Base-by-base conservation (phyloP, 2,329 filamentous ascomycete genomes). In the Fusarium circinatum region DNA sequence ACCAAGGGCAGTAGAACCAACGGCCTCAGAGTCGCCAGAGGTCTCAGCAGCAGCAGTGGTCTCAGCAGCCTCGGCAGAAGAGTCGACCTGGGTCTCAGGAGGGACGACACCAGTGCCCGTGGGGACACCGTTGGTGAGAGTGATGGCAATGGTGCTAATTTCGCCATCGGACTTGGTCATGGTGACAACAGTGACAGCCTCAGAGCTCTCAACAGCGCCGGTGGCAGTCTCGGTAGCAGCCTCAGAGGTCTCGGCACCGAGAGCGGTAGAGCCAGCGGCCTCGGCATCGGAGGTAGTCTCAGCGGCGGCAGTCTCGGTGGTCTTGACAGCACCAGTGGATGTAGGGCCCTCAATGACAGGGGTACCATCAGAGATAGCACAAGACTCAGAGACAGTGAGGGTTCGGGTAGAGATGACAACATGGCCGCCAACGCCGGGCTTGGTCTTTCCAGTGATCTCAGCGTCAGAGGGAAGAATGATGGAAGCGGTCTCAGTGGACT, bases 391-490 rank as follows among this genome's bases (percentile, higher is more conserved):
- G 34, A 76, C 77, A 62, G 77, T 78, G 51, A 78, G 75, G 30
- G 74, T 79, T 30, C 70, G 75, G 45, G 75, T 78, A 42, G 68
- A 73, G 66, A 78, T 77, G 52, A 78, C 76, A 59, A 68, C 69
- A 26, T 68, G 70, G 17, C 75, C 77, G 45, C 70, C 73, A 36
- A 78, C 68, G 55, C 64, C 66, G n/a, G 73, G 58, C 62, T 74
- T 70, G 55, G 59, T 48, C 44, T 66, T 65, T 36, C 59, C 64
- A 24, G 67, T 68, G 26, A 67, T 49, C 22, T 67, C 64, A 14
- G 77, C 77, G 58, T 78, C 77, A 49, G 77, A 68, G 30, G 77
- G 77, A 30, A 79, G 75, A 54, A 78, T 45, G 36, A 79, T 61
- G n/a, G 63, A 71, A 28, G 77, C 76, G n/a, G 75, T 79, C 59